phyloP scores from a whole-genome alignment of 345 rosid genomes.

The Arabis alpina region DNA sequence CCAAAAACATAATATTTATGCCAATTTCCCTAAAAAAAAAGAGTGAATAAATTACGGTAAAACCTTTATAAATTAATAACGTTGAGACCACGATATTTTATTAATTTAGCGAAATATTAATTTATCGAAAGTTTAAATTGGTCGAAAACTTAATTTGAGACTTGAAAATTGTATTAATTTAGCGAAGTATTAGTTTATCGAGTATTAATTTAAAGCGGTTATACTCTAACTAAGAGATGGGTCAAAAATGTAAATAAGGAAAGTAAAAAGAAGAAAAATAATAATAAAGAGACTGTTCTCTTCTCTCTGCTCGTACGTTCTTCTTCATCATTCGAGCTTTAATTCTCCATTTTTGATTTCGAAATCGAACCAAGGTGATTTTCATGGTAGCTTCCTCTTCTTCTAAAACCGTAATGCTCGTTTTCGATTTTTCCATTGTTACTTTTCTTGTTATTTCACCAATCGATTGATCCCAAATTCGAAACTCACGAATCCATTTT shows the following conservation, averaged over 20 bases:
- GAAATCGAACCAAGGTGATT: slow-evolving; percentile 17
- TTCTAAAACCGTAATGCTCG: slow-evolving; percentile 14
- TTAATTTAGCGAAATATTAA: too few relatives aligned
- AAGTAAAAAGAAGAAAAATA: background rate
- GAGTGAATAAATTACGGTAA: too few relatives aligned
- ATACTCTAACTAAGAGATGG: too few relatives aligned
- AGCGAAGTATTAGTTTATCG: too few relatives aligned
- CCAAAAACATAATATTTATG: too few relatives aligned
- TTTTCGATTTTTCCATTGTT: background rate
- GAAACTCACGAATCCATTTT: slow-evolving; percentile 12
- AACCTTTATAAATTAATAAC: too few relatives aligned
- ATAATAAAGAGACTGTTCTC: slow-evolving; percentile 26
- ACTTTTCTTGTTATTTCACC: background rate
- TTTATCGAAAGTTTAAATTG: too few relatives aligned
- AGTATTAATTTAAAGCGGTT: too few relatives aligned
- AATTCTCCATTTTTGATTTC: slow-evolving; percentile 29
- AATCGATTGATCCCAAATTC: background rate
- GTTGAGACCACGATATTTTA: too few relatives aligned
- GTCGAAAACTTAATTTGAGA: too few relatives aligned
- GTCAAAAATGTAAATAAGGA: background rate
- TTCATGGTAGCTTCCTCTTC: slow-evolving; percentile 3
- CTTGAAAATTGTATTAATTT: too few relatives aligned
- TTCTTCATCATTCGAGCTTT: slow-evolving; percentile 23
- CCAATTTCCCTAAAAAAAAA: too few relatives aligned
- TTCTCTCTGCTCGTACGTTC: slow-evolving; percentile 41